Evolutionary conservation across 2,329 filamentous ascomycete genomes (phyloP).

Genomic region (Paecilomyces fulvus): DNA sequence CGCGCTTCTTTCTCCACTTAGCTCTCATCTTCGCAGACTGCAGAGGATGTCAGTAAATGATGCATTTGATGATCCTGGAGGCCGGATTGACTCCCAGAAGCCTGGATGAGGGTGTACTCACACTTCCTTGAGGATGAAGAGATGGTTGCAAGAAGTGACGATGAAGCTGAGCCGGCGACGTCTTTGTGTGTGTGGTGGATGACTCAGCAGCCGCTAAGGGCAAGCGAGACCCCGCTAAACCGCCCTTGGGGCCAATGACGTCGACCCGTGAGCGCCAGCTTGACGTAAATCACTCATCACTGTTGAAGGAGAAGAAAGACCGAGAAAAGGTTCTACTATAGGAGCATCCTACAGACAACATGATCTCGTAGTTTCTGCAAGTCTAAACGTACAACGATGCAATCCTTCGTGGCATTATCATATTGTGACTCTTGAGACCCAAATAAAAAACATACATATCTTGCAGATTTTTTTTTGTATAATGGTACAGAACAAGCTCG

Average conservation of each 20-base stretch:
- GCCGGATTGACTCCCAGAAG: not conserved
- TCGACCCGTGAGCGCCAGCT: not conserved
- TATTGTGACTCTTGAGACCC: not conserved
- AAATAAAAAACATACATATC: not conserved
- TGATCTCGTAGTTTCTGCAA: not conserved
- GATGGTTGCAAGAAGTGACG: conserved; percentile 34
- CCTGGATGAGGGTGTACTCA: conserved; percentile 16
- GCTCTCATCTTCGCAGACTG: conserved; percentile 62
- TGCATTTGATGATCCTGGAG: not conserved
- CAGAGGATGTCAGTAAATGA: conserved; percentile 8
- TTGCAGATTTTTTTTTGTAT: not conserved
- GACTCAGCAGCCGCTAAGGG: conserved; percentile 31
- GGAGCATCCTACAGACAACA: too few relatives aligned
- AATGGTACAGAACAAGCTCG: not conserved
- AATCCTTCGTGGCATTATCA: not conserved
- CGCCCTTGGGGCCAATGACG: not conserved
- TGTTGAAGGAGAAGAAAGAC: too few relatives aligned
- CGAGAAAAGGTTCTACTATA: too few relatives aligned
- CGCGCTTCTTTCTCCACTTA: conserved; percentile 99
- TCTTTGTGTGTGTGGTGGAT: conserved; percentile 34
- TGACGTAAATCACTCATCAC: not conserved
- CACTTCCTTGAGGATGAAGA: conserved; percentile 38
- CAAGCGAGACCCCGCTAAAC: not conserved
- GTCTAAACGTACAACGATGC: not conserved
- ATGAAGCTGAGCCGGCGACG: conserved; percentile 21